Evolutionary conservation across 2,329 filamentous ascomycete genomes (phyloP).

Genomic region (Aspergillus alliaceus): DNA sequence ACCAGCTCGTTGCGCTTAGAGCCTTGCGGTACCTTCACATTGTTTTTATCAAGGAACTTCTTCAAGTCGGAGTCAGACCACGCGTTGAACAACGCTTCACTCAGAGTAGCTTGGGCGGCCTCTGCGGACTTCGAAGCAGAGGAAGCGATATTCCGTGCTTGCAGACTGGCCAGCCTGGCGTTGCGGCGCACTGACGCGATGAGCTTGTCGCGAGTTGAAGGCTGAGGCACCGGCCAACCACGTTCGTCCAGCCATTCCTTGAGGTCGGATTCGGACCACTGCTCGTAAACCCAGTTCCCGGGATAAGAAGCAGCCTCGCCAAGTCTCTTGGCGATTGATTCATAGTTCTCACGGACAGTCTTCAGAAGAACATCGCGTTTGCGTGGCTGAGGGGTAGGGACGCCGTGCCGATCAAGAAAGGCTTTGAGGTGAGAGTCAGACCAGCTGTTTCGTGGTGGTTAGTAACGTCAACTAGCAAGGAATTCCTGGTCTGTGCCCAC

Average conservation of each 20-base stretch:
- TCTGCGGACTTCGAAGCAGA: constrained; percentile 66
- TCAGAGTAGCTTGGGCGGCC: constrained; percentile 70
- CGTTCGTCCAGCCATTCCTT: constrained; percentile 92
- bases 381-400: constrained; percentile 84
- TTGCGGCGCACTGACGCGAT: constrained; percentile 89
- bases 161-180: constrained; percentile 74
- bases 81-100: constrained; percentile 79
- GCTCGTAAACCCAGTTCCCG: constrained; percentile 88
- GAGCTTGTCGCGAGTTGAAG: constrained; percentile 78
- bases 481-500: constrained; percentile 44
- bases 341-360: constrained; percentile 77
- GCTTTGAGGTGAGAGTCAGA: constrained; percentile 89
- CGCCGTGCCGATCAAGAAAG: constrained; percentile 84
- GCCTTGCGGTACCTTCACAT: constrained; percentile 85
- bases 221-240: constrained; percentile 83
- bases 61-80: constrained; percentile 92
- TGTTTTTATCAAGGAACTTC: constrained; percentile 88
- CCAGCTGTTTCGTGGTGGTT: constrained; percentile 62
- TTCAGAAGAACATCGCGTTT: constrained; percentile 79
- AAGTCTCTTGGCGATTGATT: constrained; percentile 69
- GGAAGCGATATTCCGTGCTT: constrained; percentile 60
- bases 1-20: constrained; percentile 87
- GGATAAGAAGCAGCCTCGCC: constrained; percentile 84
- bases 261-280: constrained; percentile 89
- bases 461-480: constrained; percentile 27